These are phyloP conservation scores for Pseudogymnoascus sp. DNA, from an alignment of 2,329 filamentous ascomycete species.

Conservation along the genomic window DNA sequence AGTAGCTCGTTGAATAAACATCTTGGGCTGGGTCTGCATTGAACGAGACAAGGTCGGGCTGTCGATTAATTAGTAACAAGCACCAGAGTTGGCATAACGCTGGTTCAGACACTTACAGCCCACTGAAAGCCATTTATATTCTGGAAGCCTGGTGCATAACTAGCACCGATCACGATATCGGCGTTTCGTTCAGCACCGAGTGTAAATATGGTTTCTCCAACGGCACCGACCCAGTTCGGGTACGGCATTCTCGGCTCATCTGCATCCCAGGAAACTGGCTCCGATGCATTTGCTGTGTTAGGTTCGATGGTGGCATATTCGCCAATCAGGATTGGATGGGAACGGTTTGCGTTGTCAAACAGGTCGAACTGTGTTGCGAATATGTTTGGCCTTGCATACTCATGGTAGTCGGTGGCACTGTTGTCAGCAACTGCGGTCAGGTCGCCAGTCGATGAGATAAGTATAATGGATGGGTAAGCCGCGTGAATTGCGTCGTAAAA, in stretches of 20 bases:
- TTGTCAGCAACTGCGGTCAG: conserved; percentile 13
- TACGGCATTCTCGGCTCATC: conserved; percentile 13
- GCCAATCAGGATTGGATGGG: conserved; percentile 20
- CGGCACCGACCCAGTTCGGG: conserved; percentile 22
- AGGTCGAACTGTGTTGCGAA: conserved; percentile 18
- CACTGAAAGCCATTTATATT: conserved; percentile 24
- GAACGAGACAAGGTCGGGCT: conserved; percentile 26
- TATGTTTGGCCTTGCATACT: conserved; percentile 21
- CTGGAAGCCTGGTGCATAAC: conserved; percentile 24
- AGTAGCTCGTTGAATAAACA: conserved; percentile 42
- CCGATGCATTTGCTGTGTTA: conserved; percentile 14
- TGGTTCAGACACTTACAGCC: conserved; percentile 19
- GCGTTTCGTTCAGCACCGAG: conserved; percentile 23
- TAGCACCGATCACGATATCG: conserved; percentile 20
- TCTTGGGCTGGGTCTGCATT: conserved; percentile 36
- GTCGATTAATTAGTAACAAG: conserved; percentile 4
- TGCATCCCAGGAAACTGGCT: conserved; percentile 13
- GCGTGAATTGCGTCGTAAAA: conserved; percentile 40
- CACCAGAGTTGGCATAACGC: not conserved
- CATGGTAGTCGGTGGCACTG: conserved; percentile 19
- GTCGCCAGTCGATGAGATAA: conserved; percentile 29
- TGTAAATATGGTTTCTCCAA: conserved; percentile 22
- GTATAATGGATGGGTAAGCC: conserved; percentile 34
- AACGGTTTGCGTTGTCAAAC: conserved; percentile 18
- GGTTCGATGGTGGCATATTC: conserved; percentile 24